A percentile compares a stretch with the other conserved stretches of the same genome.
These are phyloP conservation scores for Cryptosporidium sp. DNA, from an alignment of 169 alveolate species.

Conservation along the genomic window DNA sequence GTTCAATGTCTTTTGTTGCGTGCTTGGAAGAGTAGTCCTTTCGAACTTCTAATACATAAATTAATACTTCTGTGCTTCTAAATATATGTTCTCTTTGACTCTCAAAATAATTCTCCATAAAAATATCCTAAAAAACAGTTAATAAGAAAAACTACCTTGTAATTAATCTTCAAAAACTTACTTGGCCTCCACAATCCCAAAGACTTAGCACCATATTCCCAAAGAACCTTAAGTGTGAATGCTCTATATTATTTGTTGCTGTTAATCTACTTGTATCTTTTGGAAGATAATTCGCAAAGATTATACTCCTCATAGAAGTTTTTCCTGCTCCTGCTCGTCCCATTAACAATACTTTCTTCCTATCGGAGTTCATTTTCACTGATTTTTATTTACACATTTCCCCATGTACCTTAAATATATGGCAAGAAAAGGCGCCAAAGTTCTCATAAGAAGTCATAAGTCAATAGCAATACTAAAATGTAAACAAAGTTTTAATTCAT, in stretches of 20 bases:
- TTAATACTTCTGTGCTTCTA: slow-evolving; percentile 91
- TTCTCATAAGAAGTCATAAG: background rate
- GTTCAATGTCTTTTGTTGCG: slow-evolving; percentile 79
- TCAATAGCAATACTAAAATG: background rate
- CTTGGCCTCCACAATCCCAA: slow-evolving; percentile 97
- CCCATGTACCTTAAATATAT: background rate
- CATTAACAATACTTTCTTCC: slow-evolving; percentile 90
- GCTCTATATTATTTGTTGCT: slow-evolving; percentile 84
- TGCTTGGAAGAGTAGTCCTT: slow-evolving; percentile 71
- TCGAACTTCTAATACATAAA: slow-evolving; percentile 89
- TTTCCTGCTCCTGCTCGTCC: slow-evolving; percentile 94
- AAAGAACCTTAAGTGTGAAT: slow-evolving; percentile 89
- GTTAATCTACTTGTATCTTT: slow-evolving; percentile 89
- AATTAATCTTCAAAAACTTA: slow-evolving; percentile 1
- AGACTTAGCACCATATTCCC: slow-evolving; percentile 91
- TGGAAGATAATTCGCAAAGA: slow-evolving; percentile 94
- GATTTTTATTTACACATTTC: background rate
- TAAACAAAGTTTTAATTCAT: background rate
- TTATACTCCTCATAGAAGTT: slow-evolving; percentile 94
- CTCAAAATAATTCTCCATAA: slow-evolving; percentile 94
- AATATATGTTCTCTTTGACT: slow-evolving; percentile 90
- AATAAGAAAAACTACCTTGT: background rate
- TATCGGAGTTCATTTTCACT: slow-evolving; percentile 68
- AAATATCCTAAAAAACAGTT: slow-evolving; percentile 83
- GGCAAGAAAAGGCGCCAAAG: background rate